These are phyloP conservation scores for Echinochloa phyllopogon DNA, from an alignment of 176 grass and related monocot species.

Conservation along the genomic window DNA sequence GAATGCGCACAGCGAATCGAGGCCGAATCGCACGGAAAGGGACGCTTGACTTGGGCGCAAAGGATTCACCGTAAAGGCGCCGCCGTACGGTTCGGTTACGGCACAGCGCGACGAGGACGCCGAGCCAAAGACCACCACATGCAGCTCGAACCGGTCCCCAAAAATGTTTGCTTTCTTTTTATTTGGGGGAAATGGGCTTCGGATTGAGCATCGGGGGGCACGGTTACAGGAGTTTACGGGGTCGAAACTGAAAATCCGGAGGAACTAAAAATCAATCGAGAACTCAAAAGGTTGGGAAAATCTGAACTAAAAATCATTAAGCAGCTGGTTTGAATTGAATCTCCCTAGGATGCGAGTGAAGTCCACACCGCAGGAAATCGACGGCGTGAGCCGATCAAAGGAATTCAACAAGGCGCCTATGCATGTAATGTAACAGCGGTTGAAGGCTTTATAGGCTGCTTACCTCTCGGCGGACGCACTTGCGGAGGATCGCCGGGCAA, in stretches of 20 bases:
- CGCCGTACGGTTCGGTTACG: slow-evolving; percentile 17
- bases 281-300: background rate
- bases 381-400: background rate
- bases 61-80: slow-evolving; percentile 33
- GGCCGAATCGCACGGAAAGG: slow-evolving; percentile 41
- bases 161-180: background rate
- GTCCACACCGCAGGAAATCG: background rate
- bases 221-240: too few species aligned
- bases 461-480: background rate
- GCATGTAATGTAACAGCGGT: background rate
- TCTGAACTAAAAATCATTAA: too few species aligned
- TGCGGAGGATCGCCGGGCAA: background rate
- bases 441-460: background rate
- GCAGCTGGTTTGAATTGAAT: background rate
- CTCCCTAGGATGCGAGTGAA: too few species aligned
- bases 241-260: too few species aligned
- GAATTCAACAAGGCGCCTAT: background rate
- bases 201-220: too few species aligned
- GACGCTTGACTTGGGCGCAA: slow-evolving; percentile 41
- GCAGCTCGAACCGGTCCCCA: background rate
- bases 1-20: background rate
- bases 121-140: background rate
- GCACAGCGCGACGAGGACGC: background rate
- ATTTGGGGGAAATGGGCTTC: background rate
- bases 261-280: too few species aligned